phyloP scores from a whole-genome alignment of 345 rosid genomes.

The Camelina neglecta region DNA sequence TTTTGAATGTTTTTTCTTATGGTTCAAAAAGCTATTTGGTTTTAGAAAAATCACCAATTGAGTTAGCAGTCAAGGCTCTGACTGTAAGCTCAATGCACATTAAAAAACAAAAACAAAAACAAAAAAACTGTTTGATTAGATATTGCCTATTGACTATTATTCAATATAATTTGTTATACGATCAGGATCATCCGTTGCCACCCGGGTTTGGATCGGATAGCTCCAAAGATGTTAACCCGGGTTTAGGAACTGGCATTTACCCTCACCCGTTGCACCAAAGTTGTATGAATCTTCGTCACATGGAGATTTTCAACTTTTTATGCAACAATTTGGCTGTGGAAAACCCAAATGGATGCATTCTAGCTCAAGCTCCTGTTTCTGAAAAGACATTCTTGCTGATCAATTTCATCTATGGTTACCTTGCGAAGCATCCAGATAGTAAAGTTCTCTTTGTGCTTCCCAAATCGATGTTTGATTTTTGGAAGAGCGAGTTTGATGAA shows the following conservation, averaged over 20 bases:
- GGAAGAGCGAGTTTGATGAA: conserved; percentile 59
- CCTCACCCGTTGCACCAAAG: neutral
- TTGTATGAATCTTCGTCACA: neutral
- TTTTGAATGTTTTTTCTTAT: no score
- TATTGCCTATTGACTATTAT: no score
- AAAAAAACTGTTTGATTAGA: no score
- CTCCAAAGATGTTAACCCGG: no score
- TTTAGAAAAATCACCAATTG: no score
- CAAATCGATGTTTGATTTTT: conserved; percentile 60
- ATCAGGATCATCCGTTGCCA: neutral
- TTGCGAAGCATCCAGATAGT: conserved; percentile 60
- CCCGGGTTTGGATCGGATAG: neutral
- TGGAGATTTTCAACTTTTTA: neutral
- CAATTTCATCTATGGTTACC: conserved; percentile 56
- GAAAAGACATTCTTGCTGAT: neutral
- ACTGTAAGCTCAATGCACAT: no score
- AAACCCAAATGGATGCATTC: neutral
- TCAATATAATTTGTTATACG: neutral
- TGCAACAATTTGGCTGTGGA: neutral
- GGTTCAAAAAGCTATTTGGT: no score
- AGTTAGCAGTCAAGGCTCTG: no score
- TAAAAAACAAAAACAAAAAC: no score
- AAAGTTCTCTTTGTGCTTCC: conserved; percentile 67
- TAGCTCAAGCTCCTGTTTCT: neutral
- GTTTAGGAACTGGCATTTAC: neutral